A percentile compares a stretch with the other conserved stretches of the same genome.
phyloP scores from a whole-genome alignment of 192 early-diverging fungal species.

The Coemansia sp. region DNA sequence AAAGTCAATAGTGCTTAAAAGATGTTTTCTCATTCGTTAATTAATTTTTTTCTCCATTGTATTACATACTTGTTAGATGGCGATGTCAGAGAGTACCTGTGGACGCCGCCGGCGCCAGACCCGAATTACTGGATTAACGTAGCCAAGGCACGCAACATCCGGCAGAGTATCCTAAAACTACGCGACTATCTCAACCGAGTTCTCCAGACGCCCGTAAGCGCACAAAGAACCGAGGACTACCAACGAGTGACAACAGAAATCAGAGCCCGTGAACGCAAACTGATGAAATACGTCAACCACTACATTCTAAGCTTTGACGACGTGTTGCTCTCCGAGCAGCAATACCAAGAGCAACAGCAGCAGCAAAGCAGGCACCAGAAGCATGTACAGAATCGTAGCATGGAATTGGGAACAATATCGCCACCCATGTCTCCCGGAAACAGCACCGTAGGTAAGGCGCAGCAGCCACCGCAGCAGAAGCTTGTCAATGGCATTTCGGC shows the following conservation, averaged over 20 bases:
- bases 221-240: slow-evolving; percentile 7
- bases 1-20: background rate
- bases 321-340: slow-evolving; percentile 9
- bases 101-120: slow-evolving; percentile 47
- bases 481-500: background rate
- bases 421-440: slow-evolving; percentile 37
- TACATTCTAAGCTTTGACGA: slow-evolving; percentile 51
- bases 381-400: background rate
- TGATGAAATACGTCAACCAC: slow-evolving; percentile 45
- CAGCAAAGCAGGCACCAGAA: background rate
- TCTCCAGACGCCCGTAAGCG: background rate
- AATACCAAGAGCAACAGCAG: background rate
- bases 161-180: slow-evolving; percentile 20
- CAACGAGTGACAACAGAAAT: slow-evolving; percentile 20
- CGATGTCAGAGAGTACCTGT: slow-evolving; percentile 18
- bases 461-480: background rate
- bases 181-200: slow-evolving; percentile 13
- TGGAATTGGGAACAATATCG: slow-evolving; percentile 31
- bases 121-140: slow-evolving; percentile 51
- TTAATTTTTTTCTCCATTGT: background rate
- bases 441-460: background rate
- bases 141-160: slow-evolving; percentile 41
- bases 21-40: background rate
- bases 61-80: background rate
- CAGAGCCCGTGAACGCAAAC: slow-evolving; percentile 30